Evolutionary conservation across 2,329 filamentous ascomycete genomes (phyloP).

Genomic region (Colletotrichum orbiculare): DNA sequence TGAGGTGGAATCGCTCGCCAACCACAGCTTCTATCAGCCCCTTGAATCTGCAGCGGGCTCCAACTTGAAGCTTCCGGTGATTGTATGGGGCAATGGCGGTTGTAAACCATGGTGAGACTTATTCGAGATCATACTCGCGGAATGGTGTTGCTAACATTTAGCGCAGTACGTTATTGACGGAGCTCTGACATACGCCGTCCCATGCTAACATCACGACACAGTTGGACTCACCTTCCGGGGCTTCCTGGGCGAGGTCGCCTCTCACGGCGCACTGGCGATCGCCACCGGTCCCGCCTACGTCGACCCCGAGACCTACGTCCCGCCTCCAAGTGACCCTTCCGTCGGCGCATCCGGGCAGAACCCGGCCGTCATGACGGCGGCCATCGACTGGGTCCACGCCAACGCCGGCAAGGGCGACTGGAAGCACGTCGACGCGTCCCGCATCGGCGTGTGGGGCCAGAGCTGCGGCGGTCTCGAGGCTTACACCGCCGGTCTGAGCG

Average conservation of each 20-base stretch:
- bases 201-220: background rate
- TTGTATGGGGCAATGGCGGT: conserved; percentile 28
- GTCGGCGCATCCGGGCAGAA: conserved; percentile 11
- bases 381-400: conserved; percentile 19
- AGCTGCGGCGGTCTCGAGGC: conserved; percentile 27
- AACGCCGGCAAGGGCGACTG: conserved; percentile 24
- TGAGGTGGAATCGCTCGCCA: conserved; percentile 25
- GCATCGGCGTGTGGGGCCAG: conserved; percentile 26
- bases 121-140: background rate
- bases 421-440: conserved; percentile 24
- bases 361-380: conserved; percentile 18
- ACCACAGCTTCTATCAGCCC: conserved; percentile 23
- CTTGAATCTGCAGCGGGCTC: conserved; percentile 4
- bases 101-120: conserved; percentile 15
- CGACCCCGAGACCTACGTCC: conserved; percentile 17
- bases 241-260: conserved; percentile 11
- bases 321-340: background rate
- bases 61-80: conserved; percentile 15
- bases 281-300: conserved; percentile 6
- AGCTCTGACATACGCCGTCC: background rate
- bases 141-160: background rate
- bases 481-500: conserved; percentile 19
- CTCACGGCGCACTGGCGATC: conserved; percentile 11
- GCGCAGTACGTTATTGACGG: background rate
- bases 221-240: conserved; percentile 20